A percentile compares a stretch with the other conserved stretches of the same genome.
Evolutionary conservation across 352 stramenopile species (phyloP).

Genomic region (Globisporangium solare): DNA sequence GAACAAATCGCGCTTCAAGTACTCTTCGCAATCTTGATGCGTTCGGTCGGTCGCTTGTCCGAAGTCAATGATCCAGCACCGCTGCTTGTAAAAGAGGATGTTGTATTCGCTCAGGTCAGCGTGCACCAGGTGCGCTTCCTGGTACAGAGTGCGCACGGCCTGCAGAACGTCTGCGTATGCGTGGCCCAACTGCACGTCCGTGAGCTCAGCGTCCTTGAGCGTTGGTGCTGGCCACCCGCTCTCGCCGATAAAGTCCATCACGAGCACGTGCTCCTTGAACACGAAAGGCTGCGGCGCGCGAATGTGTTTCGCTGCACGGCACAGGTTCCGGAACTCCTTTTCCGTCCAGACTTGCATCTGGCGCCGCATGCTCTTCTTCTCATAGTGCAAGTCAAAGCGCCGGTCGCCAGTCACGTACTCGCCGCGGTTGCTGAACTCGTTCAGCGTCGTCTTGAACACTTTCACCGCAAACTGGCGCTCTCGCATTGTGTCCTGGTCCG

Average conservation of each 20-base stretch:
- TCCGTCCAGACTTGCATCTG: conserved; percentile 75
- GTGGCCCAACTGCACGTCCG: conserved; percentile 37
- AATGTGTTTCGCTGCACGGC: conserved; percentile 44
- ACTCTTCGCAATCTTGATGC: conserved; percentile 62
- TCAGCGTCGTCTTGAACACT: conserved; percentile 84
- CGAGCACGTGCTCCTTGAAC: conserved; percentile 64
- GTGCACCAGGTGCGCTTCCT: conserved; percentile 52
- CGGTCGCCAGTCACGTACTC: conserved; percentile 83
- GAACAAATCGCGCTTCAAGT: conserved; percentile 70
- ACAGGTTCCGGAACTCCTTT: conserved; percentile 69
- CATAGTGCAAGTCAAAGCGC: conserved; percentile 69
- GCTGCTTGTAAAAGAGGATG: conserved; percentile 71
- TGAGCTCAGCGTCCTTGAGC: conserved; percentile 62
- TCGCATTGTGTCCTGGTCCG: conserved; percentile 34
- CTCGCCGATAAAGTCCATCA: conserved; percentile 66
- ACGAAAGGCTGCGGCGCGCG: conserved; percentile 35
- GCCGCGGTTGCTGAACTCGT: conserved; percentile 76
- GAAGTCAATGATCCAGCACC: conserved; percentile 90
- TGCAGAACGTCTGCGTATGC: conserved; percentile 53
- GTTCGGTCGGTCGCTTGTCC: conserved; percentile 82
- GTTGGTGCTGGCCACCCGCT: conserved; percentile 58
- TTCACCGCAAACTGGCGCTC: conserved; percentile 47
- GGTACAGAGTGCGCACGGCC: conserved; percentile 43
- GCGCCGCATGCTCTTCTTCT: conserved; percentile 61
- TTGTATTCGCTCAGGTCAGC: conserved; percentile 88